phyloP scores from a whole-genome alignment of 345 rosid species.

The Turritis glabra region DNA sequence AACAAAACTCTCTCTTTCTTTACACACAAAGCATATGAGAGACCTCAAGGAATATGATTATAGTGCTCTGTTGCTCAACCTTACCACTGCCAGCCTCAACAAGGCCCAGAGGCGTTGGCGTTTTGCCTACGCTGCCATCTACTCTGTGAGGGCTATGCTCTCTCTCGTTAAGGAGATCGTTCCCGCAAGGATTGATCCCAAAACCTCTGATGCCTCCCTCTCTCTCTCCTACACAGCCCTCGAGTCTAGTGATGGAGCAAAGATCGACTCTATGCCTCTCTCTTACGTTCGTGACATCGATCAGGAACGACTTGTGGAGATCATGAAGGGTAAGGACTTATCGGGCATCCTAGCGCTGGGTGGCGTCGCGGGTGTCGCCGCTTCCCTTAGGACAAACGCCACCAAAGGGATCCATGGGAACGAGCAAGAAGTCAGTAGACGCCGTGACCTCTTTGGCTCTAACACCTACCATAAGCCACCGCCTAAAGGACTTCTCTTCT shows the following conservation, averaged over 20 bases:
- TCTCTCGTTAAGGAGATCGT: constrained; percentile 49
- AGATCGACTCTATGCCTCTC: constrained; percentile 25
- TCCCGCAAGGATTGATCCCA: constrained; percentile 27
- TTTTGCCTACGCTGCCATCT: constrained; percentile 54
- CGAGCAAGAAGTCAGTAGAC: constrained; percentile 41
- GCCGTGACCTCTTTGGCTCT: constrained; percentile 51
- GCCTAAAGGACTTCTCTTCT: constrained; percentile 56
- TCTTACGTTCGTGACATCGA: constrained; percentile 40
- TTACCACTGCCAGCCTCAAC: constrained; percentile 45
- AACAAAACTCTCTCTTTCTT: neutral
- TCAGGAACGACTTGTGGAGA: constrained; percentile 34
- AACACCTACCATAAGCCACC: constrained; percentile 67
- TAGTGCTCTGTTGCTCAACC: constrained; percentile 35
- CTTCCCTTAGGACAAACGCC: constrained; percentile 51
- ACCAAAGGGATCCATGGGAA: constrained; percentile 50
- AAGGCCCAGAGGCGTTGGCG: constrained; percentile 71
- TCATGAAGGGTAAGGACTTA: constrained; percentile 50
- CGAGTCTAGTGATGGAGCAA: constrained; percentile 27
- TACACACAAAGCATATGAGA: constrained; percentile 35
- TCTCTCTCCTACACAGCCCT: constrained; percentile 37
- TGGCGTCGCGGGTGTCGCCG: constrained; percentile 57
- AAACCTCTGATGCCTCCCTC: constrained; percentile 28
- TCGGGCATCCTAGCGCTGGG: constrained; percentile 41
- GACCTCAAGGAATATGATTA: constrained; percentile 36
- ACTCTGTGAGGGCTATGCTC: constrained; percentile 55